Evolutionary conservation across 257 asterid genomes (phyloP).

Genomic region (Solanum rostratum): DNA sequence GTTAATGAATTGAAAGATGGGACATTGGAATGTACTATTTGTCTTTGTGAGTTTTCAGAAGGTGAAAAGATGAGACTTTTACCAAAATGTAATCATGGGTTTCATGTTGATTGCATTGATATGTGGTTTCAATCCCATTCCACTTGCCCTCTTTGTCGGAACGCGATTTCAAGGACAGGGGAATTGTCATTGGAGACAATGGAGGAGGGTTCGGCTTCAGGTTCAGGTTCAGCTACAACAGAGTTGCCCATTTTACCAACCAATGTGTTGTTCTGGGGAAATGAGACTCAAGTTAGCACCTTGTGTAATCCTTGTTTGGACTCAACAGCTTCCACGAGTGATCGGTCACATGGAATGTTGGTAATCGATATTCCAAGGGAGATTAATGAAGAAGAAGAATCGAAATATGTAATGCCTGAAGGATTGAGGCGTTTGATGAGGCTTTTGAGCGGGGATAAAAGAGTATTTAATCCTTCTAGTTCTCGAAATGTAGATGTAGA

Average conservation of each 20-base stretch:
- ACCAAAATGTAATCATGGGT: constrained; percentile 3
- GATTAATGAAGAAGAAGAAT: not conserved
- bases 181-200: not conserved
- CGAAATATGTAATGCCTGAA: constrained; percentile 1
- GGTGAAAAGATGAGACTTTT: not conserved
- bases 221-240: not conserved
- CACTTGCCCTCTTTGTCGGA: constrained; percentile 6
- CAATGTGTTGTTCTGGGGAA: constrained; percentile 13
- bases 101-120: constrained; percentile 5
- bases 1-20: not conserved
- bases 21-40: not conserved
- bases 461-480: not conserved
- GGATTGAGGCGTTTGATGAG: constrained; percentile 10
- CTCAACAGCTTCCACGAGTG: not conserved
- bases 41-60: not conserved
- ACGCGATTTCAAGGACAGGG: not conserved
- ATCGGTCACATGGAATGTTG: not conserved
- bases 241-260: constrained; percentile 7
- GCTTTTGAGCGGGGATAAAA: constrained; percentile 8
- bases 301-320: not conserved
- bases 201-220: not conserved
- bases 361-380: constrained; percentile 7
- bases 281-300: constrained; percentile 12
- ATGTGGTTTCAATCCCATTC: constrained; percentile 4
- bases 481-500: constrained; percentile 1